Base-by-base conservation (phyloP, 2,329 filamentous ascomycete genomes). In the Chaetomium olivaceum region DNA sequence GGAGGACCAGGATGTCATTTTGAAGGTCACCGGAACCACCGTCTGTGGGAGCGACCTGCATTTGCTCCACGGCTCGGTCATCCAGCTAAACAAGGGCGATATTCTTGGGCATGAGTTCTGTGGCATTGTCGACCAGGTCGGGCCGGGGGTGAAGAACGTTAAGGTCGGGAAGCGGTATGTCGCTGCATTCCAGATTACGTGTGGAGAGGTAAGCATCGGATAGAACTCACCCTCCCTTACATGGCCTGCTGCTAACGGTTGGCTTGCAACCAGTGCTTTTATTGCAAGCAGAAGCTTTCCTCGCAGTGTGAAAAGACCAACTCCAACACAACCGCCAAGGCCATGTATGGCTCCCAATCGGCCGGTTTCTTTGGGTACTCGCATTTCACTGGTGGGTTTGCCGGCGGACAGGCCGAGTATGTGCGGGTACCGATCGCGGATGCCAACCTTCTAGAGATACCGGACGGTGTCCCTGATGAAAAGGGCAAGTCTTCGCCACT, bases 371-470 rank as follows among this genome's bases (percentile, higher is more conserved):
- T 91, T 72, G 89, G 89, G 1, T 91, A 91, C 73, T 88, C 86
- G 2, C 89, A 92, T 73, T 91, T 96, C 74, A 93, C 91, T 0
- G 92, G 92, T 7, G 93, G 93, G 0, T 96, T 94, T 74, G 91
- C 92, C 0, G 92, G 93, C 58, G 92, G 92, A 0, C 93, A 96
- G 77, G 90, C 92, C 4, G 93, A 96, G 78, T 96, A 92, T 73
- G 89, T 93, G 0, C 86, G 92, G 8, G 91, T 96, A 8, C 92
- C 93, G 0, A 85, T 88, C 33, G 92, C 87, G 31, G 90, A 95
- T 71, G 88, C 92, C 66, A 96, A 96, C 74, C 81, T 96, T 25
- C 82, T 96, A 14, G 87, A 89, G 72, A 86, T 96, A 6, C 92
- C 93, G 1, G 88, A 91, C 62, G 84, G 85, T 70, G 89, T 96